Evolutionary conservation across 257 asterid species (phyloP).

Genomic region (Nicotiana tomentosiformis): DNA sequence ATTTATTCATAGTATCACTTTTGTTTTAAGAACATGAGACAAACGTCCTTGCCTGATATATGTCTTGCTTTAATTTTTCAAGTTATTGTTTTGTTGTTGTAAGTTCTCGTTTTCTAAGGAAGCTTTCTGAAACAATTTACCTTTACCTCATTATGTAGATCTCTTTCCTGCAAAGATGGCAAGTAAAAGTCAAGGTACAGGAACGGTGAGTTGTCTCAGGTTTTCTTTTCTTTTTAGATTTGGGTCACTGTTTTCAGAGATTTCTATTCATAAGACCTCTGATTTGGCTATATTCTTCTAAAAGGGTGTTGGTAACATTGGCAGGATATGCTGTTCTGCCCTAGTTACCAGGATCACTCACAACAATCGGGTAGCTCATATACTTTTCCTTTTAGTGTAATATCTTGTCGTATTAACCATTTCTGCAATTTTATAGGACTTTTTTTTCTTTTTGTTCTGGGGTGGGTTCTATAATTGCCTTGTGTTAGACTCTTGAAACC

Average conservation of each 20-base stretch:
- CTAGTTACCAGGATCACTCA: constrained; percentile 53
- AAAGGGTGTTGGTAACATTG: constrained; percentile 6
- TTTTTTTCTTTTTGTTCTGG: not conserved
- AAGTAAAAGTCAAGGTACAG: constrained; percentile 39
- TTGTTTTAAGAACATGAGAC: not conserved
- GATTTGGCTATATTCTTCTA: not conserved
- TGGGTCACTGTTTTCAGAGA: not conserved
- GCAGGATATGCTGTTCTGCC: constrained; percentile 67
- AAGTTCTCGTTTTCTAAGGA: not conserved
- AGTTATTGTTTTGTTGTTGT: not conserved
- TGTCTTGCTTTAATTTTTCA: constrained; percentile 1
- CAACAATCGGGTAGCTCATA: constrained; percentile 52
- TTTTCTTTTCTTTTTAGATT: constrained; percentile 2
- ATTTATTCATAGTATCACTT: not conserved
- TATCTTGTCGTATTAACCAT: not conserved
- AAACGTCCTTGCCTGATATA: not conserved
- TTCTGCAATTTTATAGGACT: not conserved
- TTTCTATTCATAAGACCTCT: not conserved
- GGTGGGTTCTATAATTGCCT: not conserved
- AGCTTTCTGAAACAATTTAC: not conserved
- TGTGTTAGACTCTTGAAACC: not conserved
- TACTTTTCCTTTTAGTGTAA: not conserved
- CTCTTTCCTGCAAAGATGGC: constrained; percentile 53
- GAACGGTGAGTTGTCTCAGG: constrained; percentile 35
- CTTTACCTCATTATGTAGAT: constrained; percentile 25